These are phyloP conservation scores for Camelina hispida DNA, from an alignment of 345 rosid species.

Conservation along the genomic window DNA sequence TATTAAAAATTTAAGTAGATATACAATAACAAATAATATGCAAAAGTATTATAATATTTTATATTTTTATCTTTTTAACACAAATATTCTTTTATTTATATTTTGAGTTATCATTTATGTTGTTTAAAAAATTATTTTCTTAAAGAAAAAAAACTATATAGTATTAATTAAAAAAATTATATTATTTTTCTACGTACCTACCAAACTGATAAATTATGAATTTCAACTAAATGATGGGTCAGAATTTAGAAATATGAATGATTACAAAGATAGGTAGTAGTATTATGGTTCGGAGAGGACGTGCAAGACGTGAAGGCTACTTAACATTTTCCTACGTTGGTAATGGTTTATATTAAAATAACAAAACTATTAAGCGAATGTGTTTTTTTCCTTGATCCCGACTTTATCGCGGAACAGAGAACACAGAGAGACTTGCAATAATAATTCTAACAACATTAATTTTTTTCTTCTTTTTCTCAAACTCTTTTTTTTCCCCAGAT, in stretches of 20 bases:
- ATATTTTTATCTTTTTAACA: too few relatives aligned
- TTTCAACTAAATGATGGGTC: constrained; percentile 18
- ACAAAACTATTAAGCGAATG: constrained; percentile 21
- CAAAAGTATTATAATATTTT: too few relatives aligned
- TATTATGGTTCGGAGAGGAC: constrained; percentile 36
- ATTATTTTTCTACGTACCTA: constrained; percentile 2
- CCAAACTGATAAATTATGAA: constrained; percentile 27
- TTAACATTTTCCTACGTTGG: constrained; percentile 30
- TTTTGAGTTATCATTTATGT: too few relatives aligned
- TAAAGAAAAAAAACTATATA: too few relatives aligned
- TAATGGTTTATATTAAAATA: constrained; percentile 34
- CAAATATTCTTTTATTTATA: too few relatives aligned
- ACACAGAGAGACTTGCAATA: constrained; percentile 44
- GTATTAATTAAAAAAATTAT: too few relatives aligned
- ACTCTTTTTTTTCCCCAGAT: constrained; percentile 17
- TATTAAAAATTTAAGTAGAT: too few relatives aligned
- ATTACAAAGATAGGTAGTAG: constrained; percentile 25
- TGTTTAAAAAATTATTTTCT: too few relatives aligned
- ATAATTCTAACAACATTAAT: constrained; percentile 5
- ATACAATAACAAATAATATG: too few relatives aligned
- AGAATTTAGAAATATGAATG: constrained; percentile 18
- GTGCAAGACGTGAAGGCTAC: constrained; percentile 61
- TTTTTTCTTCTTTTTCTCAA: neutral
- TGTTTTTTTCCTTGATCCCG: constrained; percentile 41
- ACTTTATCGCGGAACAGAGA: constrained; percentile 50